Evolutionary conservation across 441 rosid species (phyloP).

Genomic region (Erodium trifolium): DNA sequence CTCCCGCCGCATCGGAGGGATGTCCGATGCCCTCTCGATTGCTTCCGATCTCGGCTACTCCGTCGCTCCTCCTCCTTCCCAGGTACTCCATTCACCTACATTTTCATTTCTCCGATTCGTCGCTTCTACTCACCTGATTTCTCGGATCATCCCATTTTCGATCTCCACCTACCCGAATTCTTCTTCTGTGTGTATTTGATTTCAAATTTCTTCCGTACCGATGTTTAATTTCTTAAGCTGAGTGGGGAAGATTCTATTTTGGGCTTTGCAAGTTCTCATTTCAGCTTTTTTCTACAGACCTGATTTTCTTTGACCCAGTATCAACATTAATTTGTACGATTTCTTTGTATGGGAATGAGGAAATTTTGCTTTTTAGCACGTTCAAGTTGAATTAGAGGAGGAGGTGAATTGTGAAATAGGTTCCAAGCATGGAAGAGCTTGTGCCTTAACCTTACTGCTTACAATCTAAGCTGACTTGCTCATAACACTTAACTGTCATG

Average conservation of each 20-base stretch:
- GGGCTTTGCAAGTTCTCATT: neutral
- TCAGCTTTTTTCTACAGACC: neutral
- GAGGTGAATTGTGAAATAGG: neutral
- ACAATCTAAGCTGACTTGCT: neutral
- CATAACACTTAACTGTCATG: neutral
- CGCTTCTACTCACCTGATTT: neutral
- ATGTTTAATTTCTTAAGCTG: neutral
- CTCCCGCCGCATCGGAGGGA: slow-evolving; percentile 81
- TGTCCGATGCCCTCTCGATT: slow-evolving; percentile 93
- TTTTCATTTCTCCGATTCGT: neutral
- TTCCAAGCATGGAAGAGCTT: neutral
- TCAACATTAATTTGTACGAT: neutral
- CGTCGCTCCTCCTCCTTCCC: slow-evolving; percentile 64
- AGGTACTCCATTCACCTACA: slow-evolving; percentile 29
- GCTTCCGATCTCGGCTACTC: slow-evolving; percentile 92
- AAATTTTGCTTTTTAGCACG: neutral
- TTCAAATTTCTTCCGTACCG: neutral
- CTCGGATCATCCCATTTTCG: neutral
- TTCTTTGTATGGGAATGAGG: neutral
- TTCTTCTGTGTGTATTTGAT: neutral
- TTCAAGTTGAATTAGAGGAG: neutral
- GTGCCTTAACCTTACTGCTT: neutral
- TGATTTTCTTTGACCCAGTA: neutral
- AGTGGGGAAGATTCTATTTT: neutral
- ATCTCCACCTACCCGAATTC: neutral